Base-by-base conservation (phyloP, 345 rosid genomes). In the Passiflora organensis region DNA sequence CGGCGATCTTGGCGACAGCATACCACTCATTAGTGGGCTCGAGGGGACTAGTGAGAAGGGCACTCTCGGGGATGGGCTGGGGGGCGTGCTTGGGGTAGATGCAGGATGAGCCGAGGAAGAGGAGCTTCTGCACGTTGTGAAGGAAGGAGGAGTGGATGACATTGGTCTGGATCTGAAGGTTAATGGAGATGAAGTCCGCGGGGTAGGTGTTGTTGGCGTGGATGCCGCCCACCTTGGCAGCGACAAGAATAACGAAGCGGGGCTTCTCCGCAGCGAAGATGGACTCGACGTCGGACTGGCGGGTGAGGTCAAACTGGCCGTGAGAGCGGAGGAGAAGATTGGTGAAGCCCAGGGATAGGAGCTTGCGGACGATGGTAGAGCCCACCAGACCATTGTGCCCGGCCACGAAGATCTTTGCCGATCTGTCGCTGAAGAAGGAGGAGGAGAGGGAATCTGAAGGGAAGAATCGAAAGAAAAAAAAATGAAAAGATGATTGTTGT, bases 1-100 rank as follows among this genome's bases (percentile, higher is more conserved):
- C 99, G 0, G 91, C 82, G 5, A 93, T 93, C 74, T 93, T 93
- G 0, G 96, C 99, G 1, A 93, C 55, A 0, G 96, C 97, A 38
- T 93, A 89, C 97, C 99, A 93, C 43, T 93, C 97, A 21, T 93
- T 93, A 0, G 99, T 93, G 1, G 99, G 96, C 67, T 93, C 99
- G 1, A 93, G 67, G 0, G 95, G 85, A 1, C 78, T 91, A 1
- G 97, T 84, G 51, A 93, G 85, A 46, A 93, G 73, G 14, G 97
- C 89, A 0, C 66, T 65, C 54, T 93, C 99, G 0, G 84, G 83
- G 36, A 93, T 93, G 0, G 99, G 97, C 58, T 93, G 99, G 10
- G 97, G 96, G 2, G 99, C 94, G 14, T 82, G 67, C 25, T 93
- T 93, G 13, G 99, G 99, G 76, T 89, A 93, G 16, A 89, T 93